Conservation (phyloP, 495 filamentous ascomycete genomes). For the Darksidea phi region DNA sequence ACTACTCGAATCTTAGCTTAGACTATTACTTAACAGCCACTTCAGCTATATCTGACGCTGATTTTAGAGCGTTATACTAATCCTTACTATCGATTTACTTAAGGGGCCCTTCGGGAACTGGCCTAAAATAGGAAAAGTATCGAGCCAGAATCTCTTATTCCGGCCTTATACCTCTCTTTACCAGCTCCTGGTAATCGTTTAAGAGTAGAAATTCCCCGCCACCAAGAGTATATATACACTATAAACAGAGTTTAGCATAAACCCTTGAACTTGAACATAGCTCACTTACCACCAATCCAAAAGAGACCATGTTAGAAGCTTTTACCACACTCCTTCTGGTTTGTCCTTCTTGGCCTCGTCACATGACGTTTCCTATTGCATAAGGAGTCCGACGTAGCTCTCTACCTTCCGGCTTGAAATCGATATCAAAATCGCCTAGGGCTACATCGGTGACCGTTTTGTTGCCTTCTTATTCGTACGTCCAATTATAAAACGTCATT, state of each 20-base stretch:
- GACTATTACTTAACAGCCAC: conserved; percentile 33
- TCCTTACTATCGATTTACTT: conserved; percentile 37
- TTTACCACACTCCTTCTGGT: conserved; percentile 34
- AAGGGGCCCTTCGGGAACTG: conserved; percentile 38
- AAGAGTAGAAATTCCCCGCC: conserved; percentile 38
- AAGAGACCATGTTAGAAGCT: conserved; percentile 37
- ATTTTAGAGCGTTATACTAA: conserved; percentile 36
- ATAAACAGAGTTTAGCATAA: conserved; percentile 36
- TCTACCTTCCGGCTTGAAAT: conserved; percentile 39
- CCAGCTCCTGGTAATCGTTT: conserved; percentile 39
- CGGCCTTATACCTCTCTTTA: conserved; percentile 35
- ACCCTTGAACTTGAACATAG: conserved; percentile 25
- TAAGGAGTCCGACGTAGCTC: conserved; percentile 35
- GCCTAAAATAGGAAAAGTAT: conserved; percentile 41
- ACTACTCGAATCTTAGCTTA: conserved; percentile 36
- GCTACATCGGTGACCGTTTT: conserved; percentile 38
- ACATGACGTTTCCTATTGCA: conserved; percentile 41
- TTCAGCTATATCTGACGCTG: conserved; percentile 36
- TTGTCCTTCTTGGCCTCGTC: conserved; percentile 40
- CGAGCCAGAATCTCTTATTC: conserved; percentile 41
- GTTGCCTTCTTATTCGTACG: conserved; percentile 37
- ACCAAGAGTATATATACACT: conserved; percentile 41
- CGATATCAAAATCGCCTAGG: conserved; percentile 43
- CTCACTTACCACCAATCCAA: conserved; percentile 41
- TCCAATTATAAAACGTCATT: conserved; percentile 44